These are phyloP conservation scores for Pleurozium schreberi DNA, from an alignment of 225 moss, liverwort and hornwort species.

Conservation along the genomic window DNA sequence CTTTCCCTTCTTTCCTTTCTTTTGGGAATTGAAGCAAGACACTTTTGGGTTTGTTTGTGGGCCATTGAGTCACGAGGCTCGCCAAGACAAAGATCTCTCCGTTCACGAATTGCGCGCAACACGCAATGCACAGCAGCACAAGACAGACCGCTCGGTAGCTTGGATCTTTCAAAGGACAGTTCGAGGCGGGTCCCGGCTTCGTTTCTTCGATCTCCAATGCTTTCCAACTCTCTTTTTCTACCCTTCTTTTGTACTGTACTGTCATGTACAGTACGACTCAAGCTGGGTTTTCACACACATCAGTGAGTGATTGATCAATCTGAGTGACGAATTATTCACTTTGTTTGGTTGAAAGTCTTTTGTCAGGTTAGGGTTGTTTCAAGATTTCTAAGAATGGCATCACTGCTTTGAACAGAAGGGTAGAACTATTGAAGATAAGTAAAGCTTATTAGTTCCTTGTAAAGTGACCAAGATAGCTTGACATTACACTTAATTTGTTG, in stretches of 20 bases:
- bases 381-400: neutral
- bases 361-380: neutral
- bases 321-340: neutral
- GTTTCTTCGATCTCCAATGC: too few species aligned
- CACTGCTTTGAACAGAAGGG: neutral
- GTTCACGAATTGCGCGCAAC: neutral
- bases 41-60: neutral
- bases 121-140: neutral
- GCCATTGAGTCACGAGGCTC: neutral
- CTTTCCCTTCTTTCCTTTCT: too few species aligned
- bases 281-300: neutral
- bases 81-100: neutral
- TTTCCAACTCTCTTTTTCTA: neutral
- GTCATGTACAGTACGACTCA: neutral
- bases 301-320: neutral
- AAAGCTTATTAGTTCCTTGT: neutral
- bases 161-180: neutral
- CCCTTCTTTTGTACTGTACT: too few species aligned
- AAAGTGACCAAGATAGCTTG: neutral
- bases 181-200: neutral
- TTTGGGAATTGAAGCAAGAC: neutral
- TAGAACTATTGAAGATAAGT: neutral
- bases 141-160: neutral
- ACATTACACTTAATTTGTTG: neutral
- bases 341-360: neutral